phyloP scores from a whole-genome alignment of 2,329 filamentous ascomycete species.

The Fusarium acutatum region DNA sequence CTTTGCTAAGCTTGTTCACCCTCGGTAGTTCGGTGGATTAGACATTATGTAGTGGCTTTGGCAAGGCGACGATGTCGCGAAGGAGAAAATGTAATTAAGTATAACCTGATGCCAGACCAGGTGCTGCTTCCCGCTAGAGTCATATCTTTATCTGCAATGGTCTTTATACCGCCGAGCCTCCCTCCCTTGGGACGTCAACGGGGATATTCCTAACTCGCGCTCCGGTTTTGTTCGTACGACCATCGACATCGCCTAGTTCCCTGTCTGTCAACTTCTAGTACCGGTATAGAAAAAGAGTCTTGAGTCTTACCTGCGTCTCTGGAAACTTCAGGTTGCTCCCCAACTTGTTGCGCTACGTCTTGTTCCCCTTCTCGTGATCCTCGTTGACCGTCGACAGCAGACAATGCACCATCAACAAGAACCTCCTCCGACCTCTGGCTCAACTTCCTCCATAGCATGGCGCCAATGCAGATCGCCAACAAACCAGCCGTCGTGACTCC shows the following conservation, averaged over 20 bases:
- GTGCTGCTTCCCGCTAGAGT: no score
- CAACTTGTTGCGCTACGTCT: background rate
- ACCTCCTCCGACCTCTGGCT: background rate
- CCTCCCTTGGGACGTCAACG: background rate
- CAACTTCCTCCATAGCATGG: background rate
- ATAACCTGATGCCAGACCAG: no score
- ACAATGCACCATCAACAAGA: background rate
- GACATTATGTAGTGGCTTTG: background rate
- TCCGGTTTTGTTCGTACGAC: background rate
- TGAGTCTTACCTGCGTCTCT: background rate
- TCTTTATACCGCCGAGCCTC: background rate
- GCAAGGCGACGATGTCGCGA: accelerated
- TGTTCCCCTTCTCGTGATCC: background rate
- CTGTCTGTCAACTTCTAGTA: no score
- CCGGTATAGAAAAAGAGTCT: accelerated
- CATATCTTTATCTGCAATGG: accelerated
- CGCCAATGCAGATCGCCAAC: background rate
- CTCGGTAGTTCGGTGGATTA: accelerated
- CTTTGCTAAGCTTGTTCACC: background rate
- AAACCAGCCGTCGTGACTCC: background rate
- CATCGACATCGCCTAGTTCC: background rate
- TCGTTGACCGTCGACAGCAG: background rate
- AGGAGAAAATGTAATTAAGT: background rate
- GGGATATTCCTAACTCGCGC: background rate
- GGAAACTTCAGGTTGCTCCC: no score